Evolutionary conservation across 768 basidiomycete species (phyloP).

Genomic region (Leucosporidium scottii): DNA sequence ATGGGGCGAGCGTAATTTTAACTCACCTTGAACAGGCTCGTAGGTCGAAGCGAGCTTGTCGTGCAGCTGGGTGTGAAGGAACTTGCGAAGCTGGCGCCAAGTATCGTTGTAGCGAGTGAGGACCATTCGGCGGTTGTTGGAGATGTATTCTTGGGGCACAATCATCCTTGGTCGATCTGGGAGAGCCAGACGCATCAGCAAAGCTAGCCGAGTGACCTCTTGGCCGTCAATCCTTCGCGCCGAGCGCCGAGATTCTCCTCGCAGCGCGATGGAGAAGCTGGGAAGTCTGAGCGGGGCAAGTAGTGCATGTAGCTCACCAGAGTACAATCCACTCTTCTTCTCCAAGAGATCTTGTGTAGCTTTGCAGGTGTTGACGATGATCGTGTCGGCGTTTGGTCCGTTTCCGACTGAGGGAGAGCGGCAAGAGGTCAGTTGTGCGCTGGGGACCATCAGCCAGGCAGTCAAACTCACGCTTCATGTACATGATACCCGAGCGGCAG

Average conservation of each 20-base stretch:
- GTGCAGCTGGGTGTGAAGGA: background rate
- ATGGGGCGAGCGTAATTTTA: too few relatives aligned
- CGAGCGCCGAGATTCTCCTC: background rate
- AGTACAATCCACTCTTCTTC: constrained; percentile 1
- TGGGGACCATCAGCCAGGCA: too few relatives aligned
- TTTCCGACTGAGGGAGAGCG: background rate
- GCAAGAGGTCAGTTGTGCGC: too few relatives aligned
- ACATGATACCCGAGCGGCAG: too few relatives aligned
- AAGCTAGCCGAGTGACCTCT: too few relatives aligned
- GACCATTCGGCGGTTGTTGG: background rate
- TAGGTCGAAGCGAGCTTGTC: constrained; percentile 6
- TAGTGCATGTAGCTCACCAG: background rate
- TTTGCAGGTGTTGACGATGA: background rate
- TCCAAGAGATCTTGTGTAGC: background rate
- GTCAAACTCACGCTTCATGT: background rate
- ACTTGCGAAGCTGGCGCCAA: background rate
- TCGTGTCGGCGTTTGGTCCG: background rate
- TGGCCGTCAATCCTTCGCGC: background rate
- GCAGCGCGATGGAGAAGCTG: too few relatives aligned
- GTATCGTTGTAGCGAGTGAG: background rate
- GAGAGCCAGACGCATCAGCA: too few relatives aligned
- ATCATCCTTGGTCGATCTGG: background rate
- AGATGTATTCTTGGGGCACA: background rate
- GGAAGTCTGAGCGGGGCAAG: too few relatives aligned
- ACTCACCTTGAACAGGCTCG: background rate